phyloP scores from a whole-genome alignment of 2,329 filamentous ascomycete species.

The Cercospora nicotianae region DNA sequence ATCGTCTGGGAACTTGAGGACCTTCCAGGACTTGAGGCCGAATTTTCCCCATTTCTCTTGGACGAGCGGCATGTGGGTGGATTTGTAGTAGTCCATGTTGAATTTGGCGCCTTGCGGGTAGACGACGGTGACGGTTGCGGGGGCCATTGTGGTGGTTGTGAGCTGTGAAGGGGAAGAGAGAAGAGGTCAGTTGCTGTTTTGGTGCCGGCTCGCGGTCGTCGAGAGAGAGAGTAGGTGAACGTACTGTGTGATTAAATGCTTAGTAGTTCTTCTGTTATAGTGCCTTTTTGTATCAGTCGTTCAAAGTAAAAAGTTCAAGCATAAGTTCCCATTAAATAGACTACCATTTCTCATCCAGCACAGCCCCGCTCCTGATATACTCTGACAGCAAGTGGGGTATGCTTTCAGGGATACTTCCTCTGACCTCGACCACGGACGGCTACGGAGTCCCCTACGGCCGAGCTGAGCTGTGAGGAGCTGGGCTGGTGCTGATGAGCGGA shows the following conservation, averaged over 20 bases:
- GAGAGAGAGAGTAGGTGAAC: too few relatives aligned
- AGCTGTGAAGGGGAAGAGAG: neutral
- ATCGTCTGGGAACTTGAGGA: conserved; percentile 36
- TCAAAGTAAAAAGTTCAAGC: neutral
- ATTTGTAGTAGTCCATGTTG: conserved; percentile 44
- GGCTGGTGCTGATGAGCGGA: neutral
- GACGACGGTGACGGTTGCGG: conserved; percentile 36
- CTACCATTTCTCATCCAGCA: neutral
- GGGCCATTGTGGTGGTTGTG: conserved; percentile 7
- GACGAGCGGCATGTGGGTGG: conserved; percentile 43
- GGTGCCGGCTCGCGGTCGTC: too few relatives aligned
- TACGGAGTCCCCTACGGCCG: neutral
- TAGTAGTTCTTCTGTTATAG: neutral
- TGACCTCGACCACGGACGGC: neutral
- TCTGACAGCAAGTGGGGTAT: conserved; percentile 3
- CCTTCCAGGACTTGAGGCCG: conserved; percentile 39
- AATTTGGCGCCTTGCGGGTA: conserved; percentile 41
- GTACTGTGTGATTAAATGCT: neutral
- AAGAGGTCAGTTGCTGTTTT: too few relatives aligned
- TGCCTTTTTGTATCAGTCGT: neutral
- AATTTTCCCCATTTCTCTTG: conserved; percentile 34
- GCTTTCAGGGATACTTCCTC: neutral
- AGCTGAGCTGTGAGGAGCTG: neutral
- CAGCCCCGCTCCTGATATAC: neutral
- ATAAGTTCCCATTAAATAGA: neutral